A percentile compares a stretch with the other conserved stretches of the same genome.
phyloP scores from a whole-genome alignment of 257 asterid genomes.

The Petunia secreta region DNA sequence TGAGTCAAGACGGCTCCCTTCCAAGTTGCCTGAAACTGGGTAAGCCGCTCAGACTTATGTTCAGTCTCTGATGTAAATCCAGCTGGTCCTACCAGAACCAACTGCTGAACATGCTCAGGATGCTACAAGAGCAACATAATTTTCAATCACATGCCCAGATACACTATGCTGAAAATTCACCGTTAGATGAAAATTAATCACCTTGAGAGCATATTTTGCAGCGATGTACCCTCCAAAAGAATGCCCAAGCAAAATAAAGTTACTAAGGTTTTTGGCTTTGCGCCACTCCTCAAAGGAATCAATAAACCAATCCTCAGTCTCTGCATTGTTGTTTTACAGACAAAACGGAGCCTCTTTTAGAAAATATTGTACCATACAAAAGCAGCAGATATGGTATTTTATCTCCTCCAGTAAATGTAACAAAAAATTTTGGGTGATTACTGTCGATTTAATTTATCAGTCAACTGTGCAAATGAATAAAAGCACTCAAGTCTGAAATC shows the following conservation, averaged over 20 bases:
- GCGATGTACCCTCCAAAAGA: slow-evolving; percentile 98
- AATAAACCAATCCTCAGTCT: slow-evolving; percentile 88
- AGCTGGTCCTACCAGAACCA: slow-evolving; percentile 93
- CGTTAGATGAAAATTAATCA: slow-evolving; percentile 26
- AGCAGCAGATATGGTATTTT: slow-evolving; percentile 4
- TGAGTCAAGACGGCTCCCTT: slow-evolving; percentile 84
- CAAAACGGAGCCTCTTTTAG: not conserved
- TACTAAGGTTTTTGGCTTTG: slow-evolving; percentile 76
- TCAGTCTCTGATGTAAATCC: slow-evolving; percentile 84
- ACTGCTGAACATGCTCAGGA: slow-evolving; percentile 88
- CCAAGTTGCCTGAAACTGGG: slow-evolving; percentile 78
- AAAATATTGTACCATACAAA: not conserved
- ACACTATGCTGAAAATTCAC: not conserved
- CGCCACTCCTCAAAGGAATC: slow-evolving; percentile 98
- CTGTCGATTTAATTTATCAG: too few relatives aligned
- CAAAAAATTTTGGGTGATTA: too few relatives aligned
- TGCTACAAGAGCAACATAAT: slow-evolving; percentile 56
- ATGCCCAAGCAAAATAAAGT: slow-evolving; percentile 94
- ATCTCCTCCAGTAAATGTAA: too few relatives aligned
- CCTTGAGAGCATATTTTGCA: slow-evolving; percentile 91
- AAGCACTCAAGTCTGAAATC: slow-evolving; percentile 7
- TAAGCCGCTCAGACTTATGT: slow-evolving; percentile 60
- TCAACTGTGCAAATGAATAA: slow-evolving; percentile 1
- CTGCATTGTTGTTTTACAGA: slow-evolving; percentile 40
- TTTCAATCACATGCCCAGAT: slow-evolving; percentile 15